A percentile compares a stretch with the other conserved stretches of the same genome.
phyloP scores from a whole-genome alignment of 352 stramenopile genomes.

The Globisporangium sylvaticum region DNA sequence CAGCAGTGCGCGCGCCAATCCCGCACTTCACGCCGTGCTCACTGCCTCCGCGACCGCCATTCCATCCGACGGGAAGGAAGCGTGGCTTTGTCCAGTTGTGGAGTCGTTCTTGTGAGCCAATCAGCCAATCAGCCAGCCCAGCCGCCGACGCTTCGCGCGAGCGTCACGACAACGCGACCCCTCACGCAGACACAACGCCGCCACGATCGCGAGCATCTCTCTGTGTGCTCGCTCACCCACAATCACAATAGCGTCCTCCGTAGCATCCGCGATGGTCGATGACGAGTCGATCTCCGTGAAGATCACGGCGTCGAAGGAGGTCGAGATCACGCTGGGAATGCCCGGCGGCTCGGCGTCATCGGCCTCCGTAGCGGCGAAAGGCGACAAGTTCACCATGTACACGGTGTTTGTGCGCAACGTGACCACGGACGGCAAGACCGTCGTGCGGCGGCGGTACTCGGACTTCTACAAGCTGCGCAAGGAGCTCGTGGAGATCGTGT shows the following conservation, averaged over 20 bases:
- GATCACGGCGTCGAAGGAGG: constrained; percentile 58
- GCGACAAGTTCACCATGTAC: constrained; percentile 82
- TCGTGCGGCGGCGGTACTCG: constrained; percentile 77
- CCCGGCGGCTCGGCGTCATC: neutral
- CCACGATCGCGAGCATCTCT: neutral
- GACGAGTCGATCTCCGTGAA: constrained; percentile 63
- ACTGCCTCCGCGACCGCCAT: neutral
- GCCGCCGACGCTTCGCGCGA: neutral
- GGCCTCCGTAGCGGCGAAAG: constrained; percentile 19
- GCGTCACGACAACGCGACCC: constrained; percentile 7
- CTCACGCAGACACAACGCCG: neutral
- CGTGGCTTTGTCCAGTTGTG: constrained; percentile 1
- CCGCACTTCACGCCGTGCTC: neutral
- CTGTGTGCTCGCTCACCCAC: neutral
- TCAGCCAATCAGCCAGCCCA: neutral
- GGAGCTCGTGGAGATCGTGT: constrained; percentile 78
- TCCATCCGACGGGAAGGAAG: neutral
- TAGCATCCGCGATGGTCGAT: constrained; percentile 38
- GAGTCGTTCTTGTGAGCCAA: neutral
- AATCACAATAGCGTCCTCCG: neutral
- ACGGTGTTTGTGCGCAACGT: constrained; percentile 80
- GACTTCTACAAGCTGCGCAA: constrained; percentile 85
- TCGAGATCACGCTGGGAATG: constrained; percentile 21
- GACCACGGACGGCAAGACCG: constrained; percentile 65
- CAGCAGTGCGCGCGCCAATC: neutral